Percentiles rank a stretch among this genome's conserved stretches.
These are phyloP conservation scores for Auricularia sp. DNA, from an alignment of 768 basidiomycete genomes.

Conservation along the genomic window DNA sequence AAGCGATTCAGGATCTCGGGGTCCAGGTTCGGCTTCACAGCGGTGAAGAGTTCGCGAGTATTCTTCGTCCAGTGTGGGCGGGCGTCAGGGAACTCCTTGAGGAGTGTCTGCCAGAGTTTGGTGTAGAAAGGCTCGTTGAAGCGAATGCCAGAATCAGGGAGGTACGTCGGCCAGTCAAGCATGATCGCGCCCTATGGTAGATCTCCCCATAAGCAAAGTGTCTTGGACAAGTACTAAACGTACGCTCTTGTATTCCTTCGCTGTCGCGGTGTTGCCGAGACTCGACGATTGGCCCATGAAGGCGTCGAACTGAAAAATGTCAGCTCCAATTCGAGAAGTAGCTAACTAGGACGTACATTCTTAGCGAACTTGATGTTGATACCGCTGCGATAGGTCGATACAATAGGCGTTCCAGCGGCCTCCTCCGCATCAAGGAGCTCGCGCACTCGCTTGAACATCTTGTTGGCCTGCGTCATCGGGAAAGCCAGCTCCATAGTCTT, in stretches of 20 bases:
- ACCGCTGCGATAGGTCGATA: background rate
- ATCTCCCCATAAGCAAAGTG: background rate
- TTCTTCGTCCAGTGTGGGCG: constrained; percentile 2
- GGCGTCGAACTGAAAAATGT: background rate
- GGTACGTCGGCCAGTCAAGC: constrained; percentile 1
- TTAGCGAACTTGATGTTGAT: constrained; percentile 3
- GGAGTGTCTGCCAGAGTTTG: background rate
- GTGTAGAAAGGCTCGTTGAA: constrained; percentile 1
- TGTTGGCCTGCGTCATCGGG: background rate
- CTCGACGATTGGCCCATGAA: background rate
- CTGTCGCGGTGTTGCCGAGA: background rate
- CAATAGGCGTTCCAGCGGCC: background rate
- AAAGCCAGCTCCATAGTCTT: constrained; percentile 1
- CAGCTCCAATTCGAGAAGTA: background rate
- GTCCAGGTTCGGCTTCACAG: background rate
- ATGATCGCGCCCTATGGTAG: background rate
- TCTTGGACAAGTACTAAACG: background rate
- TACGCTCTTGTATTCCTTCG: background rate
- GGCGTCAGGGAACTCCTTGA: constrained; percentile 2
- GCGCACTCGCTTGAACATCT: constrained; percentile 2
- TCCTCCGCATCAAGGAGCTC: background rate
- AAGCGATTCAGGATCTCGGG: background rate
- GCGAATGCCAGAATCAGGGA: background rate
- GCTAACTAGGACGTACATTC: background rate
- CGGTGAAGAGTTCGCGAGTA: background rate